phyloP scores from a whole-genome alignment of 208 protist species.

The Leishmania tropica region DNA sequence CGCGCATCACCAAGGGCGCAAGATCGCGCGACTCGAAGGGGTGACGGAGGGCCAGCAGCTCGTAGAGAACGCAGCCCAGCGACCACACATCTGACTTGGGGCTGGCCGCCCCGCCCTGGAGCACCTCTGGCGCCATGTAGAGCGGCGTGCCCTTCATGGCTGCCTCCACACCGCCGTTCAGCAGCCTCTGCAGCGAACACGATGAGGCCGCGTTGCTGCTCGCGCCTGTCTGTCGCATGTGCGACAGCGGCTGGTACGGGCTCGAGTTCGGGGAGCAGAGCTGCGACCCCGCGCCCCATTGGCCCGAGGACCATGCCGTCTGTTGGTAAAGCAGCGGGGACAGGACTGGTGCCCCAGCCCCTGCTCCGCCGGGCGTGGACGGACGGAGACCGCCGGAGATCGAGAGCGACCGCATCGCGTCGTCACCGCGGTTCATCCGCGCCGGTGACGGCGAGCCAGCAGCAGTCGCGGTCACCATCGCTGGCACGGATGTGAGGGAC shows the following conservation, averaged over 20 bases:
- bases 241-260: slow-evolving; percentile 2
- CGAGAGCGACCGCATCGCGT: neutral
- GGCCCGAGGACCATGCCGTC: neutral
- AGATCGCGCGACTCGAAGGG: slow-evolving; percentile 86
- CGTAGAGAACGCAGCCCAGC: slow-evolving; percentile 92
- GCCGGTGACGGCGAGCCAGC: slow-evolving; percentile 1
- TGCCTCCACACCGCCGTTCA: slow-evolving; percentile 14
- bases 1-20: slow-evolving; percentile 69
- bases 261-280: slow-evolving; percentile 1
- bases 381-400: neutral
- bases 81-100: slow-evolving; percentile 91
- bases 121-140: slow-evolving; percentile 95
- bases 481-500: slow-evolving; percentile 4
- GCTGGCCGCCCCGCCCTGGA: slow-evolving; percentile 71
- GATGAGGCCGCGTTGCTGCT: slow-evolving; percentile 7
- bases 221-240: neutral
- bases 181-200: neutral
- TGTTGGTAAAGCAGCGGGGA: slow-evolving; percentile 1
- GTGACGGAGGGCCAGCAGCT: slow-evolving; percentile 84
- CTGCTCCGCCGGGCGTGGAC: neutral
- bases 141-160: slow-evolving; percentile 94
- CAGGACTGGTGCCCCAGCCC: neutral
- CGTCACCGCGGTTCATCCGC: neutral
- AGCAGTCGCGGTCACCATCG: neutral
- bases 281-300: neutral